Base-by-base conservation (phyloP, 371 early-diverging fungal genomes). In the Zychaea mexicana region DNA sequence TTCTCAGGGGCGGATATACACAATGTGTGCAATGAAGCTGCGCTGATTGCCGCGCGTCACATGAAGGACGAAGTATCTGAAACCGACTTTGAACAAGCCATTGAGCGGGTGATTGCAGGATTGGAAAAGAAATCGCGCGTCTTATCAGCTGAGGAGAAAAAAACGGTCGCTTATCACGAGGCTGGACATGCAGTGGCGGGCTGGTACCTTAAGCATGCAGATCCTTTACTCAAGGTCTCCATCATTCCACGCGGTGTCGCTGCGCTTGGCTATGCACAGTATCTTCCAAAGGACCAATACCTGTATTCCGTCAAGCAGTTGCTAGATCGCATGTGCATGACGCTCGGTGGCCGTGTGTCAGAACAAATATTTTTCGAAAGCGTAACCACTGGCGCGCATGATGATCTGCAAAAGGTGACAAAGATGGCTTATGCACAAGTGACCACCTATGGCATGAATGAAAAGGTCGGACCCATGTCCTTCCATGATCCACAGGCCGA, bases 181-280 rank as follows among this genome's bases (percentile, higher is more conserved):
- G 98, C 99, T 32, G 99, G 99, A 3, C 99, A 99, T 71, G 99
- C 99, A 39, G 96, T 99, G 31, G 96, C 93, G 27, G 99, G 98
- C 28, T 99, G 99, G 99, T 98, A 91, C 76, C 78, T 99, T 68
- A 85, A 95, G 65, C 90, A 96, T 65, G 97, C 98, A 6, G 95
- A 97, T 74, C 98, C 98, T 22, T 82, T 98, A 28, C 85, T 98
- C 61, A 98, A 98, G 84, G 97, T 97, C 1, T 96, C 97, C 58
- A 98, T 99, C 66, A 98, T 98, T 67, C 98, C 99, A 45, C 93
- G 99, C 59, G 98, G 98, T 27, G 82, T 86, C 9, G 98, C 92
- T 39, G 98, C 99, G 15, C 87, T 99, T 24, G 99, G 99, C 24
- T 99, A 98, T 79, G 99, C 99, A 32, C 98, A 98, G 80, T 98